Percentiles rank a stretch among this genome's conserved stretches.
Conservation (phyloP, 305 asterid genomes). For the Fraxinus nigra region DNA sequence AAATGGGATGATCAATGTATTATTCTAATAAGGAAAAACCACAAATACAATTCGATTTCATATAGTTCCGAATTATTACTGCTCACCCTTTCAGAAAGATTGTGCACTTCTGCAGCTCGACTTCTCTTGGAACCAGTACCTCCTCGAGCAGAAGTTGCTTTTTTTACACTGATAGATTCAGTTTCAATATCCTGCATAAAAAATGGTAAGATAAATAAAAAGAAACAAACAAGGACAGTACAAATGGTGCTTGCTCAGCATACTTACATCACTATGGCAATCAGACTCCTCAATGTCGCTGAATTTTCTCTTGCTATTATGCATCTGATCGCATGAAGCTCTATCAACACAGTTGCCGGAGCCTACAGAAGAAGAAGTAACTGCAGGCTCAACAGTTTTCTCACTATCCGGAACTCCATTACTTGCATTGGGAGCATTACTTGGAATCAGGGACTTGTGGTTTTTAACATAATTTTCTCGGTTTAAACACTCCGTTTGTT, state of each 20-base stretch:
- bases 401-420: slow-evolving; percentile 45
- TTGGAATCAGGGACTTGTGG: slow-evolving; percentile 27
- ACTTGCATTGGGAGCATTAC: slow-evolving; percentile 20
- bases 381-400: slow-evolving; percentile 51
- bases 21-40: not conserved
- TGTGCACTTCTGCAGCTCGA: slow-evolving; percentile 97
- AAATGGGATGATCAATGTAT: slow-evolving; percentile 16
- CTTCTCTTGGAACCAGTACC: slow-evolving; percentile 76
- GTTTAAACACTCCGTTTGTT: slow-evolving; percentile 25
- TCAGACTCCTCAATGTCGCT: slow-evolving; percentile 65
- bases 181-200: slow-evolving; percentile 66
- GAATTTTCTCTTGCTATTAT: slow-evolving; percentile 56
- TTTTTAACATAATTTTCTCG: slow-evolving; percentile 38
- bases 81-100: slow-evolving; percentile 93
- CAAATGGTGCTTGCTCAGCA: not conserved
- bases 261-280: slow-evolving; percentile 75
- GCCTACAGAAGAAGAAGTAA: slow-evolving; percentile 86
- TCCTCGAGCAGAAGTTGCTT: slow-evolving; percentile 42
- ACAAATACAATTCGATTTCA: not conserved
- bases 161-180: slow-evolving; percentile 58
- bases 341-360: slow-evolving; percentile 76
- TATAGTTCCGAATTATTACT: not conserved
- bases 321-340: slow-evolving; percentile 64
- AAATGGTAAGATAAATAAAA: slow-evolving; percentile 19
- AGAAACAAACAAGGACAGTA: not conserved